Evolutionary conservation across 75 land plant species (phyloP), one percentile per base, ranked within the genome.

Genomic region (Pinus taeda): DNA sequence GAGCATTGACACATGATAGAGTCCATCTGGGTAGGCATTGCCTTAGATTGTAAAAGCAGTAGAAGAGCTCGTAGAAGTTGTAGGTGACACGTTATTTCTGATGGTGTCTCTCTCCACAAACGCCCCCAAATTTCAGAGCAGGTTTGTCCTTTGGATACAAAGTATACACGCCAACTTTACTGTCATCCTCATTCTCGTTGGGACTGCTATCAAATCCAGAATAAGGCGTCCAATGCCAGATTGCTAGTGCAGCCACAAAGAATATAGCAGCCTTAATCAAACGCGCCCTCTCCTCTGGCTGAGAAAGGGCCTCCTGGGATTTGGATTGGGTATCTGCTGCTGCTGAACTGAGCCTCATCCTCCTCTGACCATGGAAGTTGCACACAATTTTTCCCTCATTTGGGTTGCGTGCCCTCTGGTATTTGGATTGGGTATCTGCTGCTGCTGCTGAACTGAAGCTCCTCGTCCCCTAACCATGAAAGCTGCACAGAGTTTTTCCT

Each of bases 21-120:
- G 75, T 74, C 94, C 94, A 82, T 93, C 88, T 64, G 96, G 96
- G 80, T 78, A 85, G n/a, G 90, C 82, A 76, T 90, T 83, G 26
- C 94, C 94, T 11, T 58, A 71, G 36, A 90, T 79, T 18, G 96
- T 89, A 3, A 87, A 81, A 22, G 88, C 65, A 7, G 84, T 56
- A 4, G 87, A 75, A 12, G 80, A 62, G 53, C 84, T 90, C 13
- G 57, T 14, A 24, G 55, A 49, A 33, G 30, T 29, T 4, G 59
- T 56, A 29, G 56, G 37, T 74, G 57, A 24, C 17, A 24, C 59
- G 3, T 24, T 6, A 74, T 24, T 74, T 29, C 59, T 74, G 13
- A 39, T 14, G 18, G 7, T 20, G 26, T 33, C 74, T 15, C 79
- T 80, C 79, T 36, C 17, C 63, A 26, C 60, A 30, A 60, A 45